Evolutionary conservation across 352 stramenopile species (phyloP).

Genomic region (Phytophthora melonis): DNA sequence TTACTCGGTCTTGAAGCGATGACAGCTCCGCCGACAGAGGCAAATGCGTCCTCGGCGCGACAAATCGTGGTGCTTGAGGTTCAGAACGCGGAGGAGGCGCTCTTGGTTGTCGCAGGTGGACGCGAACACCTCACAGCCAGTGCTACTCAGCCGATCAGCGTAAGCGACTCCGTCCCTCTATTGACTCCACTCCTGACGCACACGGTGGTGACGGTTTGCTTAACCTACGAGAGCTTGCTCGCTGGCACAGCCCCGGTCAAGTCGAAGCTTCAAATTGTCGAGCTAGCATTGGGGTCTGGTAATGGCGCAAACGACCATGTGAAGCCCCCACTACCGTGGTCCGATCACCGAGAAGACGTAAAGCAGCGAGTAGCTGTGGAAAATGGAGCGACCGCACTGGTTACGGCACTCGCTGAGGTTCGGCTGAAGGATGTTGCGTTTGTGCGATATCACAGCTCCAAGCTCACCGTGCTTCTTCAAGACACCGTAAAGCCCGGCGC

Average conservation of each 20-base stretch:
- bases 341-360: conserved; percentile 48
- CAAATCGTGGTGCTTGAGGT: conserved; percentile 77
- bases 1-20: conserved; percentile 75
- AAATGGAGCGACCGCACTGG: conserved; percentile 64
- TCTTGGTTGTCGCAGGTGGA: conserved; percentile 66
- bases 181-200: conserved; percentile 52
- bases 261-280: conserved; percentile 79
- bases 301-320: conserved; percentile 2
- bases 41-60: conserved; percentile 6
- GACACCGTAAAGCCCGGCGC: conserved; percentile 71
- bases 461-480: conserved; percentile 81
- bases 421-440: conserved; percentile 60
- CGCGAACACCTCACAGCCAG: conserved; percentile 54
- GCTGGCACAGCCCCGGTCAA: conserved; percentile 40
- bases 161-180: conserved; percentile 29
- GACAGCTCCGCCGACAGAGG: conserved; percentile 6
- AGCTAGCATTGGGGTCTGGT: conserved; percentile 51
- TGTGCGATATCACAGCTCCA: conserved; percentile 82
- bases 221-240: conserved; percentile 67
- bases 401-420: conserved; percentile 64
- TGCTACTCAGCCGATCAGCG: conserved; percentile 15
- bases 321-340: conserved; percentile 31
- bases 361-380: conserved; percentile 66
- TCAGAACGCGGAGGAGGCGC: conserved; percentile 66
- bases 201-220: conserved; percentile 71